Percentiles rank a stretch among this genome's conserved stretches.
Evolutionary conservation across 164 flowering plant species (phyloP).

Genomic region (Berberis thunbergii): DNA sequence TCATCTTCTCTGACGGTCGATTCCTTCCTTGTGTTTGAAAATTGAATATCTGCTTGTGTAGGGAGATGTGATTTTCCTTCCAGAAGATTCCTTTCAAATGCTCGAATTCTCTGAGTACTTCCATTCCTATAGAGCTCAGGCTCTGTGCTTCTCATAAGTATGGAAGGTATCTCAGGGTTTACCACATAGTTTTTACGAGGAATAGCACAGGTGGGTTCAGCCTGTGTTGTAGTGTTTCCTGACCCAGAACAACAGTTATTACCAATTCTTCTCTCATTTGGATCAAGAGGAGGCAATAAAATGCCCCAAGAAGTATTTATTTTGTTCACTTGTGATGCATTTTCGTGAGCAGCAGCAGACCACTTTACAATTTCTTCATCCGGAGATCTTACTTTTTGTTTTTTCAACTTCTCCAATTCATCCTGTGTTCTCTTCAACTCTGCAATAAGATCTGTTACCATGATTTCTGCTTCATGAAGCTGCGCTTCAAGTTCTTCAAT

Average conservation of each 20-base stretch:
- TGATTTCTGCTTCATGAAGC: conserved; percentile 79
- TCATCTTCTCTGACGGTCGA: conserved; percentile 16
- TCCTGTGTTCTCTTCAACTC: conserved; percentile 48
- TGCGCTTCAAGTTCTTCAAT: conserved; percentile 88
- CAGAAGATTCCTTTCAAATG: conserved; percentile 40
- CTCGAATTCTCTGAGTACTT: conserved; percentile 72
- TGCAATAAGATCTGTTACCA: conserved; percentile 54
- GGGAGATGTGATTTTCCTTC: conserved; percentile 30
- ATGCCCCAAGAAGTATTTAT: conserved; percentile 13
- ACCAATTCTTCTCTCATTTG: conserved; percentile 15
- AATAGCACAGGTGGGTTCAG: conserved; percentile 11
- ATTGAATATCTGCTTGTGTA: conserved; percentile 18
- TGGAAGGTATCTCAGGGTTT: conserved; percentile 49
- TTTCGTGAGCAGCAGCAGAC: conserved; percentile 9
- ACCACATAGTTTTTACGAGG: conserved; percentile 17
- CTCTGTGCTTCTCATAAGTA: conserved; percentile 54
- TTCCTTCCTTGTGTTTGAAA: conserved; percentile 16
- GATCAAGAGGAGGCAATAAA: conserved; percentile 9
- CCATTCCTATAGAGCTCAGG: conserved; percentile 57
- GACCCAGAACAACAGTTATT: conserved; percentile 8
- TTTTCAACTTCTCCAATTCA: conserved; percentile 37
- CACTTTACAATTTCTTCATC: conserved; percentile 13
- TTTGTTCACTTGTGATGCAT: conserved; percentile 16
- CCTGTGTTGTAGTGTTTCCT: conserved; percentile 6
- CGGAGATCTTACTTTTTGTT: conserved; percentile 11